Conservation (phyloP, 495 filamentous ascomycete species). For the Daldinia concentrica region DNA sequence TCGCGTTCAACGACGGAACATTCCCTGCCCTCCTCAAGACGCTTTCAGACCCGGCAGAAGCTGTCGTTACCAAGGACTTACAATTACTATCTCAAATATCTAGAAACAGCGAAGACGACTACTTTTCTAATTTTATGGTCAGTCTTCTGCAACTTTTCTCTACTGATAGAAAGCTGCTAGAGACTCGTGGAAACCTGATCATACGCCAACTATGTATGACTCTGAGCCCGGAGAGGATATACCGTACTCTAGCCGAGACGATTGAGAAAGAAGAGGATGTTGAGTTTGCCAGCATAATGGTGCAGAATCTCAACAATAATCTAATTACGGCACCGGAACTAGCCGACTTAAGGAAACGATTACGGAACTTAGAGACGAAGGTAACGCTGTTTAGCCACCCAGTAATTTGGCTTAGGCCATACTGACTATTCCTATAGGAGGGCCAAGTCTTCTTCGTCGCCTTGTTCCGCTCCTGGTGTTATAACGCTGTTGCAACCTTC, state of each 20-base stretch:
- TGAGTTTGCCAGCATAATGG: conserved; percentile 99
- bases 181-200: conserved; percentile 93
- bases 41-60: conserved; percentile 92
- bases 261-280: conserved; percentile 98
- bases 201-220: conserved; percentile 95
- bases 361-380: conserved; percentile 89
- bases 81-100: conserved; percentile 97
- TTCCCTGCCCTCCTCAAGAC: conserved; percentile 98
- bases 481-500: conserved; percentile 98
- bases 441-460: conserved; percentile 95
- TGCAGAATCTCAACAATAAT: conserved; percentile 99
- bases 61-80: conserved; percentile 94
- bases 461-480: conserved; percentile 96
- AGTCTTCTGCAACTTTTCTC: conserved; percentile 94
- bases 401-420: background rate
- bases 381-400: conserved; percentile 51
- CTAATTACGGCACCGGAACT: conserved; percentile 97
- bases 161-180: conserved; percentile 88
- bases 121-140: conserved; percentile 98
- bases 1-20: conserved; percentile 96
- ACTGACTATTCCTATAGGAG: conserved; percentile 65
- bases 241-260: conserved; percentile 94
- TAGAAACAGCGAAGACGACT: conserved; percentile 93
- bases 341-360: conserved; percentile 85
- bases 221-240: conserved; percentile 93